These are phyloP conservation scores for Fusarium tricinctum DNA, from an alignment of 2,329 filamentous ascomycete genomes.

Conservation along the genomic window DNA sequence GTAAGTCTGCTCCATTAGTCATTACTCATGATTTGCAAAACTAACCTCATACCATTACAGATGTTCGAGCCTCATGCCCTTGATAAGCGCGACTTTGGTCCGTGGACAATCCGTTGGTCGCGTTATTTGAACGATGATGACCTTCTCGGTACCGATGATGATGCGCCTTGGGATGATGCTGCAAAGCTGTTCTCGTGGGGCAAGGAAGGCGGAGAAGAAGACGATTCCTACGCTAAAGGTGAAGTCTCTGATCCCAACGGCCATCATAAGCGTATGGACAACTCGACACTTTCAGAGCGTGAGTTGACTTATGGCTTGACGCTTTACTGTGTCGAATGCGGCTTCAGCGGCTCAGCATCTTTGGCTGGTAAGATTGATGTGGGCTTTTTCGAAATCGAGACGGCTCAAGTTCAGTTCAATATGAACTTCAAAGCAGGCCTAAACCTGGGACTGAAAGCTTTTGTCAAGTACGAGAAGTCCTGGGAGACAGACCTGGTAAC, in stretches of 20 bases:
- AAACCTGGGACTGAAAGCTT: not conserved
- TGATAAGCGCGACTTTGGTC: conserved; percentile 4
- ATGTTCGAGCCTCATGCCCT: conserved; percentile 21
- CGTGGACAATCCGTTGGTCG: not conserved
- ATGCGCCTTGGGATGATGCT: conserved; percentile 19
- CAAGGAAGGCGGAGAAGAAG: not conserved
- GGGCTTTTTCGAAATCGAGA: not conserved
- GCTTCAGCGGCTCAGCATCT: not conserved
- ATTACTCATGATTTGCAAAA: too few relatives aligned
- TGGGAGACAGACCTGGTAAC: not conserved
- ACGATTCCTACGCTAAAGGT: conserved; percentile 16
- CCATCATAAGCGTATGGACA: conserved; percentile 4
- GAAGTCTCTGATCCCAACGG: conserved; percentile 10
- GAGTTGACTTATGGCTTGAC: conserved; percentile 4
- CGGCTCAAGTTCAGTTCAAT: conserved; percentile 6
- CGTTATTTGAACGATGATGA: not conserved
- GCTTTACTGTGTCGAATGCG: conserved; percentile 21
- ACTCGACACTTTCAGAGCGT: not conserved
- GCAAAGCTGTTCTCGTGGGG: conserved; percentile 14
- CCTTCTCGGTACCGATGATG: not conserved
- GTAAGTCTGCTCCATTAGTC: conserved; percentile 1
- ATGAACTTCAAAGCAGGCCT: conserved; percentile 10
- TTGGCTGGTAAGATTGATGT: not conserved
- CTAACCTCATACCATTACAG: not conserved
- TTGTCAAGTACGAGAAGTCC: conserved; percentile 20